Conservation (phyloP, 306 rosid genomes). For the Malus sieversii region DNA sequence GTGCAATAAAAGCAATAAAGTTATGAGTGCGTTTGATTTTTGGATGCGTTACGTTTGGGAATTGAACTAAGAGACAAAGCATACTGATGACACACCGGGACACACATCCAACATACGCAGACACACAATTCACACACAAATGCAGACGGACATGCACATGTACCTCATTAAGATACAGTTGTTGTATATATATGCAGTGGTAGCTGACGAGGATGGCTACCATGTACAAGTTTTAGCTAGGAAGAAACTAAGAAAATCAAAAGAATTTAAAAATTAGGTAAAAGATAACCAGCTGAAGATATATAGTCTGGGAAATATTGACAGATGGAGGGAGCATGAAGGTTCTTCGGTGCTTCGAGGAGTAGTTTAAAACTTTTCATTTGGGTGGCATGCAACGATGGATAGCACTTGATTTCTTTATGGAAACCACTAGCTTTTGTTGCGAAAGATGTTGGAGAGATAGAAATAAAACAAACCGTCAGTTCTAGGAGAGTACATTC, state of each 20-base stretch:
- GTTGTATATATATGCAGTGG: conserved; percentile 3
- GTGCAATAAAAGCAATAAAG: background rate
- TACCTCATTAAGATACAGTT: background rate
- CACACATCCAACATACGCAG: conserved; percentile 12
- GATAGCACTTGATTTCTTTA: conserved; percentile 47
- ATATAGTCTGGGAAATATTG: background rate
- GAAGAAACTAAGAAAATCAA: background rate
- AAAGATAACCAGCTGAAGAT: background rate
- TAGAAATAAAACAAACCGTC: background rate
- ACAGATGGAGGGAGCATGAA: conserved; percentile 7
- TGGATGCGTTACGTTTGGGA: conserved; percentile 1
- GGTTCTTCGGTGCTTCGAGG: background rate
- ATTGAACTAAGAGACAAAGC: background rate
- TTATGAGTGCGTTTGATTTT: background rate
- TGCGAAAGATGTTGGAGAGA: background rate
- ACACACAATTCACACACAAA: conserved; percentile 25
- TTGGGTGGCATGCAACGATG: conserved; percentile 53
- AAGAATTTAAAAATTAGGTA: background rate
- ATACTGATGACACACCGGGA: background rate
- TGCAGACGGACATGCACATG: background rate
- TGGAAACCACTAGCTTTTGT: conserved; percentile 1
- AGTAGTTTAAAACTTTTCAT: background rate
- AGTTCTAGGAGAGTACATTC: accelerated
- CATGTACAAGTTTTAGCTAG: background rate
- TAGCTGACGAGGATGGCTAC: conserved; percentile 14